Conservation (phyloP, 495 filamentous ascomycete genomes). For the Pseudevernia furfuracea region DNA sequence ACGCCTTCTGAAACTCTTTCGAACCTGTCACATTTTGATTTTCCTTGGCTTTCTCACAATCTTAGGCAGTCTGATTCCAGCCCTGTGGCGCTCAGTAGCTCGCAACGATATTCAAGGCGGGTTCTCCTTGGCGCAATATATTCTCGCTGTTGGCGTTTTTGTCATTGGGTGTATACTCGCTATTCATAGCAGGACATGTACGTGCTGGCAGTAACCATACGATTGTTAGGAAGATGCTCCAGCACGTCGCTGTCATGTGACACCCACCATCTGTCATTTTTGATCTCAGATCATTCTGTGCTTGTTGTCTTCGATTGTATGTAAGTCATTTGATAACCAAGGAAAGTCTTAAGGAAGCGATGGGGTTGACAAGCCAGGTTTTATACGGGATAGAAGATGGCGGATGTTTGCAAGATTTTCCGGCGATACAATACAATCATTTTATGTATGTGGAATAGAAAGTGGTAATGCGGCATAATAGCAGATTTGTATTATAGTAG, state of each 20-base stretch:
- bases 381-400: no score
- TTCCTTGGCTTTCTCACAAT: slow-evolving; percentile 12
- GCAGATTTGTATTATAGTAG: no score
- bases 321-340: no score
- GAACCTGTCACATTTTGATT: slow-evolving; percentile 12
- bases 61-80: slow-evolving; percentile 12
- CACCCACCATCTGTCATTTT: neutral
- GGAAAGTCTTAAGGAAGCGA: no score
- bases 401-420: no score
- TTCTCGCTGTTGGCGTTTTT: slow-evolving; percentile 14
- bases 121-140: slow-evolving; percentile 16
- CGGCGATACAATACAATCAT: no score
- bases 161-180: slow-evolving; percentile 2
- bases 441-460: no score
- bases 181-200: slow-evolving; percentile 11
- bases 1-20: neutral
- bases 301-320: no score
- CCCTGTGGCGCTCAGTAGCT: slow-evolving; percentile 13
- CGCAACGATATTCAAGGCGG: slow-evolving; percentile 12
- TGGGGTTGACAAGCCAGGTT: no score
- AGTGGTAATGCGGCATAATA: no score
- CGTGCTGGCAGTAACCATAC: slow-evolving; percentile 1
- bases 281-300: no score
- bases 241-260: no score
- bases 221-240: neutral